Evolutionary conservation across 2,329 filamentous ascomycete species (phyloP).

Genomic region (Nemania sp.): DNA sequence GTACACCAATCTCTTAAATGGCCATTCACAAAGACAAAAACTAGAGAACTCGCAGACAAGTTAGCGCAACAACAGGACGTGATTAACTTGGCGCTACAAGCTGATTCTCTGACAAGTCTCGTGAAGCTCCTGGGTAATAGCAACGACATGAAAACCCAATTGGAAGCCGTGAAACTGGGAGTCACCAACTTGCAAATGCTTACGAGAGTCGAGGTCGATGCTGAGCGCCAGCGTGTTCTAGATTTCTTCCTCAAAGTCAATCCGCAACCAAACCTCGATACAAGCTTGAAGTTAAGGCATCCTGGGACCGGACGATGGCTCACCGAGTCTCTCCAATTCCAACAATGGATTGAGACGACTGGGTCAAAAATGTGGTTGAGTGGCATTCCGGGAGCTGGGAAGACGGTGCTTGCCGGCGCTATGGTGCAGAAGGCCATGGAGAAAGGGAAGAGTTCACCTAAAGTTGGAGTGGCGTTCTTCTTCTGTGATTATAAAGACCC

Average conservation of each 20-base stretch:
- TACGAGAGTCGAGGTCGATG: slow-evolving; percentile 25
- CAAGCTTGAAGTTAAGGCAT: slow-evolving; percentile 31
- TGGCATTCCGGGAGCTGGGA: slow-evolving; percentile 39
- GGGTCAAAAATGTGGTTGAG: slow-evolving; percentile 34
- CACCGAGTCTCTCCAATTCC: slow-evolving; percentile 18
- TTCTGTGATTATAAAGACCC: slow-evolving; percentile 42
- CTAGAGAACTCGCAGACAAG: slow-evolving; percentile 29
- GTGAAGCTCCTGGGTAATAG: slow-evolving; percentile 16
- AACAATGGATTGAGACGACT: slow-evolving; percentile 28
- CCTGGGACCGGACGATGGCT: slow-evolving; percentile 35
- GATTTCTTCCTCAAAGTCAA: slow-evolving; percentile 33
- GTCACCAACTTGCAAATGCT: slow-evolving; percentile 26
- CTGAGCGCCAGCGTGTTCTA: slow-evolving; percentile 20
- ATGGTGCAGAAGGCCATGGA: slow-evolving; percentile 31
- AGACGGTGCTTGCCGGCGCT: slow-evolving; percentile 36
- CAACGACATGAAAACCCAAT: slow-evolving; percentile 6
- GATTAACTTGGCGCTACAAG: slow-evolving; percentile 30
- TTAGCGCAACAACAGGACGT: slow-evolving; percentile 31
- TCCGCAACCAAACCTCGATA: slow-evolving; percentile 33
- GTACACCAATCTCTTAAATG: slow-evolving; percentile 28
- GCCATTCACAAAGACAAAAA: slow-evolving; percentile 32
- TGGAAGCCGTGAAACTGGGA: not conserved
- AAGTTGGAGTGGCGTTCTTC: slow-evolving; percentile 34
- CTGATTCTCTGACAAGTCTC: slow-evolving; percentile 27
- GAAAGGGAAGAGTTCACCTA: slow-evolving; percentile 6